Evolutionary conservation across 108 stramenopile genomes (phyloP).

Genomic region (Chaetoceros muelleri): DNA sequence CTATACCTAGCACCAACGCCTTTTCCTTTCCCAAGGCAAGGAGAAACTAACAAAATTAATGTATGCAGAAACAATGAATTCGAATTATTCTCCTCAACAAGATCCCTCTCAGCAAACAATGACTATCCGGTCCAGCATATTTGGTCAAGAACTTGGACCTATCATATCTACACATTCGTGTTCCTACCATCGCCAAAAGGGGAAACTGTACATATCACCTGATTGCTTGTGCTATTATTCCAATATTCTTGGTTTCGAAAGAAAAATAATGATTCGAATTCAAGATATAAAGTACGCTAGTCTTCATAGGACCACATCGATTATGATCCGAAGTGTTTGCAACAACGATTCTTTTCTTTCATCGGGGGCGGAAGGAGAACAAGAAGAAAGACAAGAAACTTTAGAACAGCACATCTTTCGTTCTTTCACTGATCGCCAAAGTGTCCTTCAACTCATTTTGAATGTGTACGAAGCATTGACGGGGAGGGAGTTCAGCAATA

Average conservation of each 20-base stretch:
- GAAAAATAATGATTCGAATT: constrained; percentile 32
- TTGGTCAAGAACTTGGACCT: not conserved
- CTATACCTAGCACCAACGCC: too few species aligned
- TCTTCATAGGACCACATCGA: constrained; percentile 37
- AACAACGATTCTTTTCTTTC: not conserved
- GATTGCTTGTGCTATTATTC: constrained; percentile 48
- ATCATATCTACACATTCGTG: constrained; percentile 13
- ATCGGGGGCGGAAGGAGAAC: not conserved
- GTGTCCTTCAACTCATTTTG: constrained; percentile 16
- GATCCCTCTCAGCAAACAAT: not conserved
- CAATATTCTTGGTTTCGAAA: constrained; percentile 68
- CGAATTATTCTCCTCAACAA: too few species aligned
- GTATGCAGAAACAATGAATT: too few species aligned
- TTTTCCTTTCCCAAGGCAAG: too few species aligned
- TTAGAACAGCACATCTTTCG: constrained; percentile 46
- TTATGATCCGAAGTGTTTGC: too few species aligned
- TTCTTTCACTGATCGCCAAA: constrained; percentile 32
- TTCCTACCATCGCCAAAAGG: constrained; percentile 43
- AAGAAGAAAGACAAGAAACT: not conserved
- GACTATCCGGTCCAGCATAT: not conserved
- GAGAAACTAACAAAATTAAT: too few species aligned
- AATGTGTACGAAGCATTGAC: not conserved
- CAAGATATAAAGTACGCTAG: constrained; percentile 24
- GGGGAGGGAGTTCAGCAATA: not conserved
- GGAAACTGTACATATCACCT: constrained; percentile 48